Evolutionary conservation across 2,329 filamentous ascomycete species (phyloP), one percentile per base, ranked within the genome.

Genomic region (Aspergillus sojae): DNA sequence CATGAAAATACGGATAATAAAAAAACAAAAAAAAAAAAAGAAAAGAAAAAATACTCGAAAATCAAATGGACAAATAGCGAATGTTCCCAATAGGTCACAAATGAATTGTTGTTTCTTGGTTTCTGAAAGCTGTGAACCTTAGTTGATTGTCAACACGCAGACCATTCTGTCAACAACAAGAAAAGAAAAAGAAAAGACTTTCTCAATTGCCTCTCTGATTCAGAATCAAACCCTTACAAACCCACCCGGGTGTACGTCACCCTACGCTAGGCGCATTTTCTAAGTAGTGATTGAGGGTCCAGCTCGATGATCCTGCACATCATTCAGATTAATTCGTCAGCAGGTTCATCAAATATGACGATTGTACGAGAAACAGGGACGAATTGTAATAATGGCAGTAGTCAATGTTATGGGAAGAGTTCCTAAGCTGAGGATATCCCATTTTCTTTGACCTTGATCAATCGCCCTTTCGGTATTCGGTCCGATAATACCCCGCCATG

Each of bases 261-360:
- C 57, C 23, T 59, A 48, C 39, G 16, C 57, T 59, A 53, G 57
- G 57, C 57, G 21, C 36, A 54, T 34, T 26, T 54, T n/a, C 3
- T 12, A 23, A 2, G 52, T 19, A 30, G 16, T n/a, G 52, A n/a
- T 54, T 14, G 32, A 30, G 50, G 50, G 30, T 53, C 10, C 28
- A 53, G 9, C 16, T 16, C 10, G 50, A 54, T 14, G 52, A 54
- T 54, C 32, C 32, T 54, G 52, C 32, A 36, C n/a, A 36, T 53
- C 50, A 32, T 53, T 14, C 30, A 9, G 26, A 26, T 32, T 26
- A 32, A 52, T 52, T 32, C 16, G 32, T 52, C 39, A 46, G 21
- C n/a, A 23, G n/a, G 43, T 46, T 46, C 45, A 28, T 48, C 45
- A 54, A n/a, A 32, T 7, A 34, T 53, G 50, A 34, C 28, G 28